Percentiles rank a stretch among this genome's conserved stretches.
Conservation (phyloP, 495 filamentous ascomycete genomes). For the Podospora didyma region DNA sequence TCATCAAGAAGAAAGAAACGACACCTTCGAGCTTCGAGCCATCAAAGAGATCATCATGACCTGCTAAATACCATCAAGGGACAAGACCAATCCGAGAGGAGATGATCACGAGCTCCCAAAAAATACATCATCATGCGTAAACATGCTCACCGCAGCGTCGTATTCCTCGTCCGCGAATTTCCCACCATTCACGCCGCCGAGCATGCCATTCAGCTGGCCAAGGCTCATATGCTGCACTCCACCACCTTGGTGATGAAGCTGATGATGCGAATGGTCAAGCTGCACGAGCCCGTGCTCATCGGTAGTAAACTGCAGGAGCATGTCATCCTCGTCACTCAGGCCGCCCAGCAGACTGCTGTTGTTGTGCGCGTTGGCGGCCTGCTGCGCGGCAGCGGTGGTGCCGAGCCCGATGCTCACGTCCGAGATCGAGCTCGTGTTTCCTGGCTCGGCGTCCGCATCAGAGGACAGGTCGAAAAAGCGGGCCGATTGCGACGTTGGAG, state of each 20-base stretch:
- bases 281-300: slow-evolving; percentile 12
- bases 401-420: slow-evolving; percentile 28
- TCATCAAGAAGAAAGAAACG: too few relatives aligned
- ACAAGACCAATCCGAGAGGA: slow-evolving; percentile 5
- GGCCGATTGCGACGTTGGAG: slow-evolving; percentile 9
- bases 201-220: background rate
- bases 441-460: slow-evolving; percentile 3
- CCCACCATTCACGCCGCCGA: background rate
- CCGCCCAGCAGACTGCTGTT: slow-evolving; percentile 7
- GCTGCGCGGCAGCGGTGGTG: slow-evolving; percentile 26
- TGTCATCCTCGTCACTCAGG: slow-evolving; percentile 1
- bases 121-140: slow-evolving; percentile 31
- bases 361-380: slow-evolving; percentile 12
- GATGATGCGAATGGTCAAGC: background rate
- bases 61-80: too few relatives aligned
- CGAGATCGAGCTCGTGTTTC: slow-evolving; percentile 24
- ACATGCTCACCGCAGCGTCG: slow-evolving; percentile 22
- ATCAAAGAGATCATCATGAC: background rate
- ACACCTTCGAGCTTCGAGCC: too few relatives aligned
- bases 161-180: slow-evolving; percentile 10
- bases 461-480: slow-evolving; percentile 41
- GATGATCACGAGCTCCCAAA: slow-evolving; percentile 29
- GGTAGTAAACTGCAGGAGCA: slow-evolving; percentile 3
- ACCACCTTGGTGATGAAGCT: too few relatives aligned
- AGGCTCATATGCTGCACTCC: too few relatives aligned